phyloP scores from a whole-genome alignment of 371 early-diverging fungal species.

The Mortierella sp. region DNA sequence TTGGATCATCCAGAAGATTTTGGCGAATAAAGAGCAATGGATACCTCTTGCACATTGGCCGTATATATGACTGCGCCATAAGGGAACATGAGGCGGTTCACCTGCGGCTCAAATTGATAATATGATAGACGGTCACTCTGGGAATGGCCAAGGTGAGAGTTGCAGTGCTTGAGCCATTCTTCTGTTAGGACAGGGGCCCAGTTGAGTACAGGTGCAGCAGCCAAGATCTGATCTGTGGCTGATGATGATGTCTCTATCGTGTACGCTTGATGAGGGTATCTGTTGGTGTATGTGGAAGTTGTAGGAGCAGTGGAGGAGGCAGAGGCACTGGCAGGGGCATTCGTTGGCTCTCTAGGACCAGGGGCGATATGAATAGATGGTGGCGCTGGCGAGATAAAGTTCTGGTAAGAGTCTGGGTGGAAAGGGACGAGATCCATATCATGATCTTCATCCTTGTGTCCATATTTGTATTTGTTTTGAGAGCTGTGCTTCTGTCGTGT shows the following conservation, averaged over 20 bases:
- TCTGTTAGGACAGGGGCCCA: slow-evolving; percentile 52
- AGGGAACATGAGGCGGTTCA: slow-evolving; percentile 44
- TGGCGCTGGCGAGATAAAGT: slow-evolving; percentile 25
- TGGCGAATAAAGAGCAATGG: background rate
- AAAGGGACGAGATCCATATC: slow-evolving; percentile 53
- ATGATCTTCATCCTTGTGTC: slow-evolving; percentile 14
- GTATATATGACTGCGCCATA: slow-evolving; percentile 50
- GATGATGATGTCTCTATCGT: slow-evolving; percentile 11
- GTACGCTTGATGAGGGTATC: slow-evolving; percentile 19
- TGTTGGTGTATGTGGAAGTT: background rate
- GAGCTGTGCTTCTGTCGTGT: slow-evolving; percentile 1
- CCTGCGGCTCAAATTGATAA: slow-evolving; percentile 47
- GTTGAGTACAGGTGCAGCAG: slow-evolving; percentile 47
- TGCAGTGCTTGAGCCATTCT: slow-evolving; percentile 42
- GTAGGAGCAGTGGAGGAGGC: background rate
- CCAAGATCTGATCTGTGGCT: slow-evolving; percentile 39
- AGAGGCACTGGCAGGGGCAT: background rate
- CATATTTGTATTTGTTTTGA: background rate
- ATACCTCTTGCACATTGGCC: slow-evolving; percentile 48
- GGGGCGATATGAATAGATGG: slow-evolving; percentile 26
- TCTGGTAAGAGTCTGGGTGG: slow-evolving; percentile 39
- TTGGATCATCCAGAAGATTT: background rate
- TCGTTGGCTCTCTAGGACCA: slow-evolving; percentile 7
- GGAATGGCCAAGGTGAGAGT: slow-evolving; percentile 21
- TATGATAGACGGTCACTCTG: slow-evolving; percentile 36